Base-by-base conservation (phyloP, 495 filamentous ascomycete genomes). In the Chaetomium cochliodes region DNA sequence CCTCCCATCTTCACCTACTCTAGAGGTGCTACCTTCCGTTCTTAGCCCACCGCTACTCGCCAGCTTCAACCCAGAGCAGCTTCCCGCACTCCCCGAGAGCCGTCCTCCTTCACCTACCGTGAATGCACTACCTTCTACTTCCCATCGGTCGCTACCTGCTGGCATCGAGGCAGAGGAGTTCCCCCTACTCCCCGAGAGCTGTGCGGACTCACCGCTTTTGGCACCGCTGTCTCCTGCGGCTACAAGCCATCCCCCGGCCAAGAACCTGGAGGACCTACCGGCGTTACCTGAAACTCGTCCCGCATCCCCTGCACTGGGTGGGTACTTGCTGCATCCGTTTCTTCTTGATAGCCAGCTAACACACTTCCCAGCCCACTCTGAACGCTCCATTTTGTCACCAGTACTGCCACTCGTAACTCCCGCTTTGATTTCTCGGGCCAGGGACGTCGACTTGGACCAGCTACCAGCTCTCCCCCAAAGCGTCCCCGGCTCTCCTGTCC, bases 381-480 rank as follows among this genome's bases (percentile, higher is more conserved):
- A 53, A 16, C 15, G 1, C 3, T 8, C 11, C 0, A 25, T 23
- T 11, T 47, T 2, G 0, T 37, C 28, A 20, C 12, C 46, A 25
- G n/a, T 16, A 47, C n/a, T 51, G 47, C 52, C 12, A 22, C 26
- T 7, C 1, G n/a, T 22, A 8, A n/a, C 22, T 28, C 22, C 56
- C 12, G 13, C 15, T 9, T 8, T 20, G 4, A 30, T 18, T 26
- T 23, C 39, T 9, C 20, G 18, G 2, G 56, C 20, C 8, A 30
- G 41, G 28, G 9, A 58, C 26, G 4, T 47, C 15, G 20, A 39
- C 1, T 15, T 47, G 5, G 63, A 58, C 5, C 57, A 50, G 18
- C n/a, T 65, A 8, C 55, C 63, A 2, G 52, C 58, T 22, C 37
- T 60, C 20, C 49, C 54, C 4, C 59, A 69, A 15, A 64, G 44